These are phyloP conservation scores for Candida corydali DNA, from an alignment of 805 yeast species.

Conservation along the genomic window DNA sequence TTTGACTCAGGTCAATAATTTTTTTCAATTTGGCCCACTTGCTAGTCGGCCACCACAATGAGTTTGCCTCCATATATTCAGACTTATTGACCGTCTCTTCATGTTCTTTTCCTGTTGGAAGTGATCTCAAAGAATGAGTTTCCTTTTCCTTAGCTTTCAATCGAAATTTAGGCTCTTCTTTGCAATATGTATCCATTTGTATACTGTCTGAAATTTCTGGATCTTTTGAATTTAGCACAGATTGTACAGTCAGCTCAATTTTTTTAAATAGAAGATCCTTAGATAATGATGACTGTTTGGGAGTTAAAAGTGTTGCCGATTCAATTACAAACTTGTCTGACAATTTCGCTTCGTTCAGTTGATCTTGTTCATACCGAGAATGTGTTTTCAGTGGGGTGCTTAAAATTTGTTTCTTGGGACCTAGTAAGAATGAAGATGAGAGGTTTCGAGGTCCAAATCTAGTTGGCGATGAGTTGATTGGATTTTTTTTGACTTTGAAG, in stretches of 20 bases:
- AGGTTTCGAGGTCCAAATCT: not conserved
- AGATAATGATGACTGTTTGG: no score
- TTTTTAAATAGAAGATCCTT: not conserved
- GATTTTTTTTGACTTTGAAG: constrained; percentile 11
- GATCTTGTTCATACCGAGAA: no score
- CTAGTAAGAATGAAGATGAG: no score
- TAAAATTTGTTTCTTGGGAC: not conserved
- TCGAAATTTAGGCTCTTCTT: constrained; percentile 3
- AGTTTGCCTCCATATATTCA: not conserved
- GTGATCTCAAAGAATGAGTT: no score
- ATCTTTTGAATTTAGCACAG: not conserved
- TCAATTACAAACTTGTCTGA: no score
- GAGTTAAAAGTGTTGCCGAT: no score
- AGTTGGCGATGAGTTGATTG: not conserved
- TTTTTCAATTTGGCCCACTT: constrained; percentile 31
- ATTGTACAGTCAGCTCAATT: constrained; percentile 1
- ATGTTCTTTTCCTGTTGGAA: no score
- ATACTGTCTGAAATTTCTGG: not conserved
- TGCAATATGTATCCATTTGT: not conserved
- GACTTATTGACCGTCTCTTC: no score
- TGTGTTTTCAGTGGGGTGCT: not conserved
- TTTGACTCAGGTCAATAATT: constrained; percentile 22
- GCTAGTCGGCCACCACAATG: constrained; percentile 21
- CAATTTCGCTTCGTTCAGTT: not conserved
- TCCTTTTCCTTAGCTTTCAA: no score